Percentiles rank a stretch among this genome's conserved stretches.
Conservation (phyloP, 805 yeast genomes). For the Candida namnaoensis region DNA sequence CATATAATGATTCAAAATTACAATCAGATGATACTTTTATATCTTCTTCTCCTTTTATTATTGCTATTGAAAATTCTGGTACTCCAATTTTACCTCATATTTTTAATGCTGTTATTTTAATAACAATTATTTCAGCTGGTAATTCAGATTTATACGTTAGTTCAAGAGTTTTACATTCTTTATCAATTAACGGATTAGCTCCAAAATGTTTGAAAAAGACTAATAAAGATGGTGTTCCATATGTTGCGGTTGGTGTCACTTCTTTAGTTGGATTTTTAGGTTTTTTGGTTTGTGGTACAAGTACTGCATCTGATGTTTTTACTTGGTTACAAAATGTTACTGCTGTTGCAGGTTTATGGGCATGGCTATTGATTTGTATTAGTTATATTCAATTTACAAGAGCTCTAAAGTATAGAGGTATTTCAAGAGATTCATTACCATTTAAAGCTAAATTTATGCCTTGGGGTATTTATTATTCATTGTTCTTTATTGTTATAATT, state of each 20-base stretch:
- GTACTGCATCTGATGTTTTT: slow-evolving; percentile 46
- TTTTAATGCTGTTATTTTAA: slow-evolving; percentile 55
- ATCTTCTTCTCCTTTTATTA: slow-evolving; percentile 58
- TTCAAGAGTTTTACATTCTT: slow-evolving; percentile 51
- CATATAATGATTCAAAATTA: slow-evolving; percentile 48
- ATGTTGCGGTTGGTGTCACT: slow-evolving; percentile 43
- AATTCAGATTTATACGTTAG: slow-evolving; percentile 65
- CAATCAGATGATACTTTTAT: slow-evolving; percentile 24
- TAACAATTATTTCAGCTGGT: slow-evolving; percentile 61
- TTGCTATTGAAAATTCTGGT: slow-evolving; percentile 58
- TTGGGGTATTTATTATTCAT: slow-evolving; percentile 51
- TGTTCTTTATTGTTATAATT: slow-evolving; percentile 42
- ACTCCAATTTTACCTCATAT: slow-evolving; percentile 54
- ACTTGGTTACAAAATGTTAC: slow-evolving; percentile 61
- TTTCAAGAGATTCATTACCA: slow-evolving; percentile 56
- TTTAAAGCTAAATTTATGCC: slow-evolving; percentile 64
- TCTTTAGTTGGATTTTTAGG: slow-evolving; percentile 52
- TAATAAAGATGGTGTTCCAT: slow-evolving; percentile 53
- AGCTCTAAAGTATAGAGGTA: slow-evolving; percentile 50
- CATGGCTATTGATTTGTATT: slow-evolving; percentile 55
- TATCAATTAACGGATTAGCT: slow-evolving; percentile 49
- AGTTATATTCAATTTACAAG: slow-evolving; percentile 57
- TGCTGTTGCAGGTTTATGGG: slow-evolving; percentile 58
- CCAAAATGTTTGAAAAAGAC: slow-evolving; percentile 43
- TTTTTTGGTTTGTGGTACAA: slow-evolving; percentile 37